Evolutionary conservation across 495 filamentous ascomycete species (phyloP).

Genomic region (Pyrenula massariospora): DNA sequence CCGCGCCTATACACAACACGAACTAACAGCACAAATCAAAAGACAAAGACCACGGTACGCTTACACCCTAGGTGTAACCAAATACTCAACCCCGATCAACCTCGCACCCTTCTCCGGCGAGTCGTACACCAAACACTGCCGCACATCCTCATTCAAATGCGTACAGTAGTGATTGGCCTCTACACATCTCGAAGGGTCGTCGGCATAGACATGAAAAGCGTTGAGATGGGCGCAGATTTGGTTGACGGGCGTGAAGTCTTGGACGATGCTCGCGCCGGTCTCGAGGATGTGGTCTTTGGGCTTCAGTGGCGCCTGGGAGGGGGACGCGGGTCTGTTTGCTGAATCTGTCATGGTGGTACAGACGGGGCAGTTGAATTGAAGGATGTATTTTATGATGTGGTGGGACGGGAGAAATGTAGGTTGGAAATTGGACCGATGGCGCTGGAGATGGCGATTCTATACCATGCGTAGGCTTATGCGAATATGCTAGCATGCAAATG

Average conservation of each 20-base stretch:
- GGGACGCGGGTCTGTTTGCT: neutral
- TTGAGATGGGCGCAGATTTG: conserved; percentile 76
- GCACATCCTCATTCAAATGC: conserved; percentile 57
- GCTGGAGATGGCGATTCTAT: no score
- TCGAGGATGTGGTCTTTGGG: conserved; percentile 51
- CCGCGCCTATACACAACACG: no score
- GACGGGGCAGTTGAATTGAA: no score
- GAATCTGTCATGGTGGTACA: neutral
- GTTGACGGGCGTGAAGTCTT: conserved; percentile 63
- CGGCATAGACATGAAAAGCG: conserved; percentile 72
- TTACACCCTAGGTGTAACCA: conserved; percentile 58
- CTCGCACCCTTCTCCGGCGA: conserved; percentile 49
- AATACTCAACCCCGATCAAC: conserved; percentile 84
- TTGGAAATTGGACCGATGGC: no score
- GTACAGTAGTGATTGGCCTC: conserved; percentile 82
- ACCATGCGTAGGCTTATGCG: no score
- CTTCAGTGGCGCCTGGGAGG: neutral
- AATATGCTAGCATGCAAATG: no score
- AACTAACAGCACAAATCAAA: no score
- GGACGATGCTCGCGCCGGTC: conserved; percentile 47
- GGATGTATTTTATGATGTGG: no score
- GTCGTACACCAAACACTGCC: conserved; percentile 86
- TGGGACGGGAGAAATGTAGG: no score
- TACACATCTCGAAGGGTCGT: conserved; percentile 52
- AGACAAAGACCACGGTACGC: no score